Evolutionary conservation across 1,284 basidiomycete genomes (phyloP).

Genomic region (Phellinidium pouzarii): DNA sequence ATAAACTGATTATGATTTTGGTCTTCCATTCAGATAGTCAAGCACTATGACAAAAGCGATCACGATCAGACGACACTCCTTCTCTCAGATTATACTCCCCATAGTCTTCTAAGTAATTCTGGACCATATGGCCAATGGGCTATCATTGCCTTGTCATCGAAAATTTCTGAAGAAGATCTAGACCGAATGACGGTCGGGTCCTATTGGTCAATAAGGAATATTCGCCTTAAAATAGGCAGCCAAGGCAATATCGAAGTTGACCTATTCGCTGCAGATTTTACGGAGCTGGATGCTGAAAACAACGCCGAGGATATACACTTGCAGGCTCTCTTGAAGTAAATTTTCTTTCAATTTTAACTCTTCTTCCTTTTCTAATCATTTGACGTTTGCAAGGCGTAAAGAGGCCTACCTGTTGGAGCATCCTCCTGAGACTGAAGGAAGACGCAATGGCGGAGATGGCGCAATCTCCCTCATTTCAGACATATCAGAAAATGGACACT

Average conservation of each 20-base stretch:
- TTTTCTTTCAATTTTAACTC: conserved; percentile 13
- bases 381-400: conserved; percentile 43
- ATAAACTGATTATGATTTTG: neutral
- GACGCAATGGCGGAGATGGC: neutral
- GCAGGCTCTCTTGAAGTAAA: conserved; percentile 46
- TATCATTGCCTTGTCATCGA: conserved; percentile 1
- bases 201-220: conserved; percentile 15
- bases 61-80: conserved; percentile 8
- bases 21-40: conserved; percentile 4
- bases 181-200: conserved; percentile 9
- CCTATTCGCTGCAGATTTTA: conserved; percentile 10
- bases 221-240: conserved; percentile 12
- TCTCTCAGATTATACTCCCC: conserved; percentile 16
- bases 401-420: conserved; percentile 18
- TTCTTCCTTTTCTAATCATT: neutral
- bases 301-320: conserved; percentile 37
- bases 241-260: conserved; percentile 11
- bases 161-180: conserved; percentile 2
- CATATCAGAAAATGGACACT: conserved; percentile 4
- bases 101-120: conserved; percentile 1
- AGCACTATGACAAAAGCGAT: conserved; percentile 3
- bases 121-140: conserved; percentile 16
- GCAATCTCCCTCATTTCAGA: conserved; percentile 6
- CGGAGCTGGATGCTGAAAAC: conserved; percentile 31
- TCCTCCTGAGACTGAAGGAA: neutral